Evolutionary conservation across 179 eudicot genomes (phyloP).

Genomic region (Beta lomatogona): DNA sequence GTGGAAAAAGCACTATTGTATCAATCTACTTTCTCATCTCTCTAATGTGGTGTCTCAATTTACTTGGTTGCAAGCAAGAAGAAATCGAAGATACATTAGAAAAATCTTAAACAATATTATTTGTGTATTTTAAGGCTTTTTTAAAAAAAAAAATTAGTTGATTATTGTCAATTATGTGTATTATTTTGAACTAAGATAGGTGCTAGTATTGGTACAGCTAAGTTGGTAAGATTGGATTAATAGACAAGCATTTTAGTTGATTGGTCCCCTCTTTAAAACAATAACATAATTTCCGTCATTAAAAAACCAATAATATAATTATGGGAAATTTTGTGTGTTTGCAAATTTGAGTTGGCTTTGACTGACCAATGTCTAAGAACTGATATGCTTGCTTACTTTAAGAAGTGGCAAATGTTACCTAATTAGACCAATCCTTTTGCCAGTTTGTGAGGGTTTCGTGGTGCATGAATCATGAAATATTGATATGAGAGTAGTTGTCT

Average conservation of each 20-base stretch:
- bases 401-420: constrained; percentile 3
- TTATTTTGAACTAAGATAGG: neutral
- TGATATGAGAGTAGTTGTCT: neutral
- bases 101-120: too few relatives aligned
- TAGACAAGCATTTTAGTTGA: neutral
- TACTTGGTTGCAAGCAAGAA: too few relatives aligned
- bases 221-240: neutral
- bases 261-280: constrained; percentile 11
- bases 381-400: constrained; percentile 23
- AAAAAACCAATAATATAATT: too few relatives aligned
- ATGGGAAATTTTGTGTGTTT: neutral
- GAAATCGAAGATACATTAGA: too few relatives aligned
- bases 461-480: neutral
- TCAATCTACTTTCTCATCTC: too few relatives aligned
- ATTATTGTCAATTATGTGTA: too few relatives aligned
- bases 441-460: constrained; percentile 21
- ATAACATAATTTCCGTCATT: neutral
- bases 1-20: too few relatives aligned
- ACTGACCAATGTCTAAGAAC: constrained; percentile 19
- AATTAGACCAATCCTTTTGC: constrained; percentile 28
- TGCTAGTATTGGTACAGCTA: neutral
- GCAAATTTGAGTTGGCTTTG: constrained; percentile 10
- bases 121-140: too few relatives aligned
- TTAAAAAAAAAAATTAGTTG: too few relatives aligned
- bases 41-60: too few relatives aligned